Evolutionary conservation across 352 stramenopile genomes (phyloP).

Genomic region (Phytophthora idaei): DNA sequence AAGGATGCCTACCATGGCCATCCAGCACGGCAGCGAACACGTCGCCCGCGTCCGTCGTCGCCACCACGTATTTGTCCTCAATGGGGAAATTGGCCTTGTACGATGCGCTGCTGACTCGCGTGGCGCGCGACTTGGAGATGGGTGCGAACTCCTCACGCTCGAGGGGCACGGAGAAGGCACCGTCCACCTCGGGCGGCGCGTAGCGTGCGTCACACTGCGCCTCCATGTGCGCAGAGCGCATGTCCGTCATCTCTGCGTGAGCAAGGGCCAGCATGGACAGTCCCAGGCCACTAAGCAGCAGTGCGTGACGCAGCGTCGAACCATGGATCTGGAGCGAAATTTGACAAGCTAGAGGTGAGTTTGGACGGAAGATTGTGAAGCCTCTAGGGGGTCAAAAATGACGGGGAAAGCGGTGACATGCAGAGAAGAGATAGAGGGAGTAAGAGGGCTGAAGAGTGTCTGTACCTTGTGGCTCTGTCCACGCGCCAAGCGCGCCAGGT

Average conservation of each 20-base stretch:
- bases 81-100: conserved; percentile 78
- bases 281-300: conserved; percentile 54
- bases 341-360: conserved; percentile 7
- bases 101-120: conserved; percentile 57
- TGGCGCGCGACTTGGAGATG: conserved; percentile 51
- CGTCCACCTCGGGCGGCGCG: conserved; percentile 46
- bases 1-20: conserved; percentile 74
- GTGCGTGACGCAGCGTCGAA: conserved; percentile 46
- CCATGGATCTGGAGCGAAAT: conserved; percentile 23
- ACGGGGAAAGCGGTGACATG: not conserved
- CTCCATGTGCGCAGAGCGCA: conserved; percentile 24
- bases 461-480: conserved; percentile 41
- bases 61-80: conserved; percentile 87
- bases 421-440: not conserved
- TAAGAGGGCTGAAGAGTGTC: not conserved
- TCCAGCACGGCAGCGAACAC: conserved; percentile 91
- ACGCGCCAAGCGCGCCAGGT: conserved; percentile 34
- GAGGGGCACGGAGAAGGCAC: conserved; percentile 56
- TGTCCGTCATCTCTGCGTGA: conserved; percentile 34
- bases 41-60: conserved; percentile 68
- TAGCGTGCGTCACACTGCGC: conserved; percentile 67
- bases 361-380: conserved; percentile 8
- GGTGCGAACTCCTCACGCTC: conserved; percentile 56
- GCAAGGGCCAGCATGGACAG: conserved; percentile 54
- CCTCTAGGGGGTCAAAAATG: conserved; percentile 5